phyloP scores from a whole-genome alignment of 176 grass and related monocot genomes.

The Ensete ventricosum region DNA sequence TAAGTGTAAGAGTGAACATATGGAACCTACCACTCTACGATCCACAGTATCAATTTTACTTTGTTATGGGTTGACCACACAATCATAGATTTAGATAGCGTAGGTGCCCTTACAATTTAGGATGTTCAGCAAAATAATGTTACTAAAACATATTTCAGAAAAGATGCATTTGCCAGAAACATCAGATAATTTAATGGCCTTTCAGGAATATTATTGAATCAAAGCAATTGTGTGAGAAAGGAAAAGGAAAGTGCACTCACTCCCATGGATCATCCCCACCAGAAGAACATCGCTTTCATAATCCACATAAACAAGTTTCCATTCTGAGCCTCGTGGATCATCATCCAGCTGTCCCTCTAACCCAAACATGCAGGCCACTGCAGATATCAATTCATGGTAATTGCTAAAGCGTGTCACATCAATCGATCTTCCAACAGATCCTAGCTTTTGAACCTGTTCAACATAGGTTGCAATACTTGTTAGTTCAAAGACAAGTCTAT shows the following conservation, averaged over 20 bases:
- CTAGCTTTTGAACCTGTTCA: constrained; percentile 73
- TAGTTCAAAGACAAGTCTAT: neutral
- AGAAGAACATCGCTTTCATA: constrained; percentile 94
- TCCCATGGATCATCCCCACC: constrained; percentile 98
- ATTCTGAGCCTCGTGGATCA: constrained; percentile 55
- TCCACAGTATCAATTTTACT: too few species aligned
- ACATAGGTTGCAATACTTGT: constrained; percentile 1
- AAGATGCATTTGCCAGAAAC: too few species aligned
- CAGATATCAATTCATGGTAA: constrained; percentile 76
- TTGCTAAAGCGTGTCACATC: constrained; percentile 87
- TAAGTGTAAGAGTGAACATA: too few species aligned
- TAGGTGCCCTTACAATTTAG: too few species aligned
- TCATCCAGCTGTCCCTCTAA: constrained; percentile 77
- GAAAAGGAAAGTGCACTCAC: constrained; percentile 31
- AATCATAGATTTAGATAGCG: too few species aligned
- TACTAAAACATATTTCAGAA: too few species aligned
- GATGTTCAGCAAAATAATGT: too few species aligned
- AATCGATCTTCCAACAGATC: constrained; percentile 92
- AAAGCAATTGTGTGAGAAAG: too few species aligned
- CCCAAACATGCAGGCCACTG: constrained; percentile 83
- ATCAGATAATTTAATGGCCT: too few species aligned
- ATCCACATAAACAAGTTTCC: constrained; percentile 96
- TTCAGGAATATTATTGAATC: too few species aligned
- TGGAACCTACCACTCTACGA: too few species aligned
- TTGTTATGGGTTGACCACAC: too few species aligned